A percentile compares a stretch with the other conserved stretches of the same genome.
phyloP scores from a whole-genome alignment of 257 asterid species.

The Jacaranda mimosifolia region DNA sequence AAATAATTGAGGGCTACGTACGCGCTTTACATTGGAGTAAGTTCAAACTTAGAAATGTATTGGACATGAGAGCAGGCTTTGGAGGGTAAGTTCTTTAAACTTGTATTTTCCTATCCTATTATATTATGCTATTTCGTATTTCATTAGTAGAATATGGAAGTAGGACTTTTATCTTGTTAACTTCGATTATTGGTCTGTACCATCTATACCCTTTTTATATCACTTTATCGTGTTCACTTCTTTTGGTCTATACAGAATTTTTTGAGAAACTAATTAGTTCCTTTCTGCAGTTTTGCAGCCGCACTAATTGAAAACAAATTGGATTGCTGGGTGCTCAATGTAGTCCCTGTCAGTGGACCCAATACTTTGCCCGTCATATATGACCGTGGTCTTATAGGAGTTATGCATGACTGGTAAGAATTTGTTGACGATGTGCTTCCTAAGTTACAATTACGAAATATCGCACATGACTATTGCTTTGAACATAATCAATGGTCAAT shows the following conservation, averaged over 20 bases:
- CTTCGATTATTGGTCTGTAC: neutral
- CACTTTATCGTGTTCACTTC: too few relatives aligned
- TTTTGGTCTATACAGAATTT: too few relatives aligned
- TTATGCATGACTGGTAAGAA: slow-evolving; percentile 93
- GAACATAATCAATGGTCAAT: neutral
- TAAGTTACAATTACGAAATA: slow-evolving; percentile 7
- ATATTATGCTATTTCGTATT: neutral
- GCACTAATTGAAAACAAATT: slow-evolving; percentile 75
- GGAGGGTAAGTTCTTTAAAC: slow-evolving; percentile 74
- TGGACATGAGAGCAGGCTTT: slow-evolving; percentile 98
- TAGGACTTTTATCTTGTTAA: neutral
- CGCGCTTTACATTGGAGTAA: slow-evolving; percentile 70
- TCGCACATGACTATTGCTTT: slow-evolving; percentile 6
- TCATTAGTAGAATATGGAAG: neutral
- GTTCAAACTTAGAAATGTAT: slow-evolving; percentile 75
- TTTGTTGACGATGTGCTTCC: slow-evolving; percentile 6
- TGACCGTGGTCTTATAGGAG: slow-evolving; percentile 96
- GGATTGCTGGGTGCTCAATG: slow-evolving; percentile 94
- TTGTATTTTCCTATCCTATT: slow-evolving; percentile 25
- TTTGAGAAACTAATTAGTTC: slow-evolving; percentile 27
- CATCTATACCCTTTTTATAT: too few relatives aligned
- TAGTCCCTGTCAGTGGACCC: slow-evolving; percentile 92
- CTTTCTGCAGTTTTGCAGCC: slow-evolving; percentile 81
- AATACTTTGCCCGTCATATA: slow-evolving; percentile 92
- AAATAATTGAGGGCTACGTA: slow-evolving; percentile 72